Conservation (phyloP, 1,139 yeast species). For the Geotrichum candidum region DNA sequence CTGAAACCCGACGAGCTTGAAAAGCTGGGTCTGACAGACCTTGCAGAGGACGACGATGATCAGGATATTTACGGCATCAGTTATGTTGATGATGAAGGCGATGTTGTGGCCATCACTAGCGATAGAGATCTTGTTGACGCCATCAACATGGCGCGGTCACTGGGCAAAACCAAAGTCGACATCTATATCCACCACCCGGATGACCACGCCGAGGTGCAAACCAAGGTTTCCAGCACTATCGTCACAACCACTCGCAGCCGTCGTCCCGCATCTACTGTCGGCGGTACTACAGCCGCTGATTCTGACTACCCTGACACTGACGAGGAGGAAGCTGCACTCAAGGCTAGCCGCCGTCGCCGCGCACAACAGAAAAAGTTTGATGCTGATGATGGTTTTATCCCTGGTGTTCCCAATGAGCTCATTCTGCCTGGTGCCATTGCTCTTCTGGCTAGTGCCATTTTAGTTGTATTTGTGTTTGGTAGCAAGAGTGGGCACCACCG, state of each 20-base stretch:
- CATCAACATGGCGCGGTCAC: slow-evolving; percentile 47
- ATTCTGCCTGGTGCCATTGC: slow-evolving; percentile 60
- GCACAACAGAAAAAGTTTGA: slow-evolving; percentile 18
- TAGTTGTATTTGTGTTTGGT: slow-evolving; percentile 47
- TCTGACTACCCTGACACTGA: slow-evolving; percentile 5
- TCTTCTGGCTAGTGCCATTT: slow-evolving; percentile 54
- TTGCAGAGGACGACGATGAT: slow-evolving; percentile 28
- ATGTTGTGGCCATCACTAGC: slow-evolving; percentile 68
- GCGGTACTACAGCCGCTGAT: slow-evolving; percentile 11
- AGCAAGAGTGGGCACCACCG: slow-evolving; percentile 9
- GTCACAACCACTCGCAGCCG: slow-evolving; percentile 12
- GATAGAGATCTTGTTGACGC: slow-evolving; percentile 72
- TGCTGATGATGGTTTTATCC: slow-evolving; percentile 36
- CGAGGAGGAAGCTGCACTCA: slow-evolving; percentile 7
- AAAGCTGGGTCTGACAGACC: slow-evolving; percentile 36
- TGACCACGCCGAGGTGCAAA: slow-evolving; percentile 35
- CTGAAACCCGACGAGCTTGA: slow-evolving; percentile 41
- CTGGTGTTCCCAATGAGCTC: slow-evolving; percentile 55
- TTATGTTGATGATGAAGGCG: slow-evolving; percentile 82
- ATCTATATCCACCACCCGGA: slow-evolving; percentile 66
- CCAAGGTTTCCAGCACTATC: slow-evolving; percentile 4
- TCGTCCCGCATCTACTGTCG: slow-evolving; percentile 17
- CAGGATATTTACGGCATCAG: slow-evolving; percentile 53
- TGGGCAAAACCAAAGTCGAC: slow-evolving; percentile 59
- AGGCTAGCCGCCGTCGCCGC: slow-evolving; percentile 20